These are phyloP conservation scores for Ilex asprella DNA, from an alignment of 257 asterid species.

Conservation along the genomic window DNA sequence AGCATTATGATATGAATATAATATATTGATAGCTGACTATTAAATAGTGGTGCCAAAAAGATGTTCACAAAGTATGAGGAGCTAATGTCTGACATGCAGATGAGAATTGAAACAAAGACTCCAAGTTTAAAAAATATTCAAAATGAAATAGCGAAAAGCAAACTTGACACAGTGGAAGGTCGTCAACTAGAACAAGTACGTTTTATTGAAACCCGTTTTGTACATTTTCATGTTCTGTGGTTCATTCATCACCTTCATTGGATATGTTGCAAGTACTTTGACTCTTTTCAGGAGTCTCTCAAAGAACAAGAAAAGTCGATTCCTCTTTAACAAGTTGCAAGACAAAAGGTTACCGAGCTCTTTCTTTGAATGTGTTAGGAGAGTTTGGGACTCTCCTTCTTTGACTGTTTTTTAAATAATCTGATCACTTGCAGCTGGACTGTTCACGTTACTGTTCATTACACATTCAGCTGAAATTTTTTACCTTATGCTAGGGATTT, in stretches of 20 bases:
- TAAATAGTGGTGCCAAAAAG: too few relatives aligned
- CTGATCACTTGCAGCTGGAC: too few relatives aligned
- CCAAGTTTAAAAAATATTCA: slow-evolving; percentile 36
- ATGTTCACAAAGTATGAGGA: too few relatives aligned
- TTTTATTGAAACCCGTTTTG: slow-evolving; percentile 15
- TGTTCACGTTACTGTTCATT: too few relatives aligned
- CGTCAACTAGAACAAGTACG: too few relatives aligned
- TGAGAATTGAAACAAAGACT: slow-evolving; percentile 47
- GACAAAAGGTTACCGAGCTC: slow-evolving; percentile 83
- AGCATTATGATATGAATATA: too few relatives aligned
- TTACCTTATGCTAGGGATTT: too few relatives aligned
- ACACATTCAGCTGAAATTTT: too few relatives aligned
- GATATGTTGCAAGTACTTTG: slow-evolving; percentile 8
- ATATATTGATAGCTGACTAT: too few relatives aligned
- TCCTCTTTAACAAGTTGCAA: slow-evolving; percentile 78
- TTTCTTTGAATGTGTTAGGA: not conserved
- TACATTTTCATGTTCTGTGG: slow-evolving; percentile 4
- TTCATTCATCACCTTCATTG: not conserved
- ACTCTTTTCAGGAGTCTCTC: slow-evolving; percentile 42
- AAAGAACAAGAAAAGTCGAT: slow-evolving; percentile 61
- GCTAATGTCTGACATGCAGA: slow-evolving; percentile 45
- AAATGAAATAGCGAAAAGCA: slow-evolving; percentile 39
- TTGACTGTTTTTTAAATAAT: too few relatives aligned
- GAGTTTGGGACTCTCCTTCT: too few relatives aligned
- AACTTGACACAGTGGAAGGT: too few relatives aligned